Base-by-base conservation (phyloP, 2,329 filamentous ascomycete species). In the Colletotrichum sp. region DNA sequence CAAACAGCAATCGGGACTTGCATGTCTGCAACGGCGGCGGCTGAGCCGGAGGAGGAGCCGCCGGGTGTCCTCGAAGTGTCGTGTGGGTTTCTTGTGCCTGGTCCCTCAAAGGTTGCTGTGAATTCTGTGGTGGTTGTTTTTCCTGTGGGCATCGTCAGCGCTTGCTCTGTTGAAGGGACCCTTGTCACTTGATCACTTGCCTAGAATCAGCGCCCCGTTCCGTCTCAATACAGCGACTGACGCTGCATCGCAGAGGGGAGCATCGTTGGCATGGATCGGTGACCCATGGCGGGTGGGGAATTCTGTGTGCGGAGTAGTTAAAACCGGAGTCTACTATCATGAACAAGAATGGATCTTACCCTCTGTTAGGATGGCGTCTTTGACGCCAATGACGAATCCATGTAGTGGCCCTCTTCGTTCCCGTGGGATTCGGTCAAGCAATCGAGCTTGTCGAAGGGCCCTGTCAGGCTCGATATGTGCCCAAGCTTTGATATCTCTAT, bases 41-140 rank as follows among this genome's bases (percentile, higher is more conserved):
- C 93, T 0, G 92, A 93, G 0, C 93, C 93, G 0, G 92, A 91
- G 0, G 92, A 93, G 0, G 92, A 94, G 55, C 93, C 93, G 1
- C 93, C 93, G 0, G 93, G 92, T 0, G 92, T 94, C 9, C 93
- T 88, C 1, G 88, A 87, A 3, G 85, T 81, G 81, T 95, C 92
- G 78, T 95, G 94, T 0, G 93, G 91, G 80, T 94, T 94, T 4
- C 82, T 81, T 1, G 91, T 92, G 65, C 85, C 86, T 2, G 89
- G 86, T 0, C 91, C 91, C n/a, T 85, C 82, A 1, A 85, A 86
- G 1, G 88, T 90, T 6, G 90, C 88, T 0, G 92, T 91, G 78
- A 94, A 93, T 79, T 93, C 91, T 0, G 92, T 92, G 0, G 92
- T 94, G 0, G 88, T 90, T 1, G 90, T 91, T 79, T 92, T 90